Conservation (phyloP, 1,284 basidiomycete species). For the Apiotrichum siamense region DNA sequence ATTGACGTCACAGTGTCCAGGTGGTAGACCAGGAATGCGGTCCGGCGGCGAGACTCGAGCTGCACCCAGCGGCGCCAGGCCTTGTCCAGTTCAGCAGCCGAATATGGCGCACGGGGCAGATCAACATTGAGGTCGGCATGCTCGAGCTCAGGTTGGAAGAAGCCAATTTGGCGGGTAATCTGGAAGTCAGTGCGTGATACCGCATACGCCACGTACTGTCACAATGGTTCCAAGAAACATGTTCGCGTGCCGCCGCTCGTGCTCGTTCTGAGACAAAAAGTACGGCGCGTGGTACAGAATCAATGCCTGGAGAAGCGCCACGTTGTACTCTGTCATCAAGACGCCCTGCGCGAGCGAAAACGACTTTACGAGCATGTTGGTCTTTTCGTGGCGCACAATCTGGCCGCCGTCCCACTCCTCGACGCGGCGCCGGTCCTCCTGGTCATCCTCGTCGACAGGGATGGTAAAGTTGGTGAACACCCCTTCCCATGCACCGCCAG, state of each 20-base stretch:
- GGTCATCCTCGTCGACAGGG: conserved; percentile 9
- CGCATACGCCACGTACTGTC: conserved; percentile 25
- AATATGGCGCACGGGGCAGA: conserved; percentile 28
- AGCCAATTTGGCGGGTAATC: conserved; percentile 48
- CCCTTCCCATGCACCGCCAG: conserved; percentile 10
- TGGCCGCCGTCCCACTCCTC: conserved; percentile 35
- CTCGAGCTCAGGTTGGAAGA: conserved; percentile 42
- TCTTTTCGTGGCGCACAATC: conserved; percentile 47
- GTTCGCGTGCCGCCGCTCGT: conserved; percentile 42
- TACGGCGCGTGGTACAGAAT: conserved; percentile 48
- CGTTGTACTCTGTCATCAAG: conserved; percentile 47
- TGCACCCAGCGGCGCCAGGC: conserved; percentile 49
- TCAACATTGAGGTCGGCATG: conserved; percentile 28
- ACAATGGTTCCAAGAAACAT: conserved; percentile 47
- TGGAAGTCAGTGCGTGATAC: conserved; percentile 7
- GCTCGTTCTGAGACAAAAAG: conserved; percentile 44
- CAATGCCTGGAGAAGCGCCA: conserved; percentile 47
- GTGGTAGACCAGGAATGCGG: conserved; percentile 48
- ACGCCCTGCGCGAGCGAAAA: conserved; percentile 44
- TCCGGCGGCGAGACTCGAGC: conserved; percentile 46
- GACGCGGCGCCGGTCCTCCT: conserved; percentile 19
- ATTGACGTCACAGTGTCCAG: conserved; percentile 49
- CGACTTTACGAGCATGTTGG: conserved; percentile 49
- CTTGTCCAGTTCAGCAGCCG: conserved; percentile 37
- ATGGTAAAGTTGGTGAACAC: conserved; percentile 9